Evolutionary conservation across 1,284 basidiomycete species (phyloP).

Genomic region (Pseudozyma sp.): DNA sequence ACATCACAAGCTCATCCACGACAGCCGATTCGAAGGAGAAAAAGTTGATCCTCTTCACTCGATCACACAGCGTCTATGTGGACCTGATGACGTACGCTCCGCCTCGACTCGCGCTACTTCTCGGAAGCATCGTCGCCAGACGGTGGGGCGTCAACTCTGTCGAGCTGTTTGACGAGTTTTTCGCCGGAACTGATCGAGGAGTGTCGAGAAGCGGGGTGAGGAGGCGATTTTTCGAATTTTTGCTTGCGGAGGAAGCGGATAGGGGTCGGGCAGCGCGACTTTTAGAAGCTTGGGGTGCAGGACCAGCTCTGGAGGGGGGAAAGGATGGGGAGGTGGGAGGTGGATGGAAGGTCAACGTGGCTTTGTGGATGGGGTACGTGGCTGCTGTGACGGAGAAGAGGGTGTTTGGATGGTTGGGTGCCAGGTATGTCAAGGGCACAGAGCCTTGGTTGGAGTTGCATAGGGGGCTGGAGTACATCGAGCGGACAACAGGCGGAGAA

Average conservation of each 20-base stretch:
- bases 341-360: conserved; percentile 6
- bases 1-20: not conserved
- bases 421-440: conserved; percentile 46
- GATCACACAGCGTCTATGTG: conserved; percentile 74
- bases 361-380: conserved; percentile 12
- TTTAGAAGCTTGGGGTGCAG: not conserved
- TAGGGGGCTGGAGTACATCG: conserved; percentile 22
- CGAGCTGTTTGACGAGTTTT: conserved; percentile 71
- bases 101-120: conserved; percentile 70
- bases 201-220: not conserved
- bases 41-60: conserved; percentile 69
- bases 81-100: conserved; percentile 73
- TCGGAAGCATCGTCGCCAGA: conserved; percentile 60
- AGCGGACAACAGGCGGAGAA: not conserved
- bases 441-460: conserved; percentile 51
- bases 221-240: conserved; percentile 22
- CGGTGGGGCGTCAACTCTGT: conserved; percentile 69
- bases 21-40: not conserved
- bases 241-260: conserved; percentile 17
- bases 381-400: conserved; percentile 33
- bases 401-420: conserved; percentile 32
- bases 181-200: conserved; percentile 7
- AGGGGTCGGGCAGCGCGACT: not conserved
- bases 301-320: not conserved
- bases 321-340: not conserved